A percentile compares a stretch with the other conserved stretches of the same genome.
Conservation (phyloP, 345 rosid species). For the Xanthoceras sorbifolium region DNA sequence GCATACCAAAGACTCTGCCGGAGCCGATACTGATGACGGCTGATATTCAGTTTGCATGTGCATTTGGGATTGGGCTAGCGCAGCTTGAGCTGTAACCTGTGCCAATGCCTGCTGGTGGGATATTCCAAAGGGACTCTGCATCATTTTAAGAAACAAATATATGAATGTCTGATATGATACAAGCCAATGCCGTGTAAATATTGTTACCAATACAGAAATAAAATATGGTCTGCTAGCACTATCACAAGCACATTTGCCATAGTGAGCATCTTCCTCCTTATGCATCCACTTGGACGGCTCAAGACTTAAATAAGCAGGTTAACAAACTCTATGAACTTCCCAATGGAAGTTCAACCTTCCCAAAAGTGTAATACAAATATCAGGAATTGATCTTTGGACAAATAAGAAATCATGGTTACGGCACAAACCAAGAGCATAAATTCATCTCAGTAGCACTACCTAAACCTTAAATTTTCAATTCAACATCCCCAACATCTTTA, state of each 20-base stretch:
- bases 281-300: neutral
- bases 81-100: constrained; percentile 80
- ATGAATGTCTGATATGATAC: constrained; percentile 4
- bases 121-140: constrained; percentile 82
- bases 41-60: constrained; percentile 42
- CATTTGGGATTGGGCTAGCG: constrained; percentile 49
- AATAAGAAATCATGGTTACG: neutral
- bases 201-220: neutral
- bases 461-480: neutral
- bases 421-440: neutral
- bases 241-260: neutral
- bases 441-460: neutral
- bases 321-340: neutral
- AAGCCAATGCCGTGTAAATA: neutral
- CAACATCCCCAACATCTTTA: neutral
- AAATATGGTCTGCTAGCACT: constrained; percentile 1
- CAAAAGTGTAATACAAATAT: neutral
- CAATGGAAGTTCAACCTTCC: neutral
- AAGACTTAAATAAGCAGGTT: neutral
- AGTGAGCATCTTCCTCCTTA: neutral
- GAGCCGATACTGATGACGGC: constrained; percentile 23
- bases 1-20: constrained; percentile 28
- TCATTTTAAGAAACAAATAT: constrained; percentile 25
- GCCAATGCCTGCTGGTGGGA: constrained; percentile 85
- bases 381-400: neutral